Conservation (phyloP, 2,329 filamentous ascomycete genomes). For the Aspergillus tubingensis region DNA sequence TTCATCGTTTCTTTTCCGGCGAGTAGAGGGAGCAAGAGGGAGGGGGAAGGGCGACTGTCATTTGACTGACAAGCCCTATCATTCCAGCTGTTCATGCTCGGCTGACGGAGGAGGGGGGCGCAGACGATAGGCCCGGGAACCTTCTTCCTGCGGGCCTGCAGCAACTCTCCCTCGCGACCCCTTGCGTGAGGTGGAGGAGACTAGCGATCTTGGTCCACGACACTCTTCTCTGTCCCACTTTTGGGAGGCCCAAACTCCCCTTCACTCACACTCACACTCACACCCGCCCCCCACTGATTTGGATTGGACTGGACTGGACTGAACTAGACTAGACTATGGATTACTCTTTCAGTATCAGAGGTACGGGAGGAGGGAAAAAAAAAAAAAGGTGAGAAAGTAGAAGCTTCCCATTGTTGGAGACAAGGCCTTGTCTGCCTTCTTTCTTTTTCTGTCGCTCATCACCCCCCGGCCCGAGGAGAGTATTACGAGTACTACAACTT, state of each 20-base stretch:
- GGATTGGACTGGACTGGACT: constrained; percentile 6
- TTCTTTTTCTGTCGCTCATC: too few species aligned
- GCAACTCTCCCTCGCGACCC: constrained; percentile 19
- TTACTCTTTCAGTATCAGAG: constrained; percentile 18
- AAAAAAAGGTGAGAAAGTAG: too few species aligned
- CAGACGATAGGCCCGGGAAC: constrained; percentile 25
- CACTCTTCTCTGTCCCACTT: constrained; percentile 16
- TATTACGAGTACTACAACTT: too few species aligned
- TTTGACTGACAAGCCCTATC: constrained; percentile 20
- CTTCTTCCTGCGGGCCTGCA: constrained; percentile 22
- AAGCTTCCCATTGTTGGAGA: constrained; percentile 3
- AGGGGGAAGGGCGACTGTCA: constrained; percentile 11
- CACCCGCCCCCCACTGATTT: constrained; percentile 5
- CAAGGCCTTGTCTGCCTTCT: constrained; percentile 1
- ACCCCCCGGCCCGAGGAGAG: too few species aligned
- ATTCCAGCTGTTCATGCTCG: constrained; percentile 21
- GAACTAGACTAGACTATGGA: constrained; percentile 11
- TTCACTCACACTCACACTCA: too few species aligned
- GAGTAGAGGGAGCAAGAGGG: constrained; percentile 4
- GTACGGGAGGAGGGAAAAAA: constrained; percentile 1
- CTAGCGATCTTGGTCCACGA: constrained; percentile 13
- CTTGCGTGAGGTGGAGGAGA: constrained; percentile 24
- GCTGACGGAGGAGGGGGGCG: constrained; percentile 18
- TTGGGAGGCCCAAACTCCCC: constrained; percentile 9
- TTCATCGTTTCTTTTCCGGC: constrained; percentile 8